Percentiles rank a stretch among this genome's conserved stretches.
These are phyloP conservation scores for Exophiala sp. DNA, from an alignment of 2,329 filamentous ascomycete species.

Conservation along the genomic window DNA sequence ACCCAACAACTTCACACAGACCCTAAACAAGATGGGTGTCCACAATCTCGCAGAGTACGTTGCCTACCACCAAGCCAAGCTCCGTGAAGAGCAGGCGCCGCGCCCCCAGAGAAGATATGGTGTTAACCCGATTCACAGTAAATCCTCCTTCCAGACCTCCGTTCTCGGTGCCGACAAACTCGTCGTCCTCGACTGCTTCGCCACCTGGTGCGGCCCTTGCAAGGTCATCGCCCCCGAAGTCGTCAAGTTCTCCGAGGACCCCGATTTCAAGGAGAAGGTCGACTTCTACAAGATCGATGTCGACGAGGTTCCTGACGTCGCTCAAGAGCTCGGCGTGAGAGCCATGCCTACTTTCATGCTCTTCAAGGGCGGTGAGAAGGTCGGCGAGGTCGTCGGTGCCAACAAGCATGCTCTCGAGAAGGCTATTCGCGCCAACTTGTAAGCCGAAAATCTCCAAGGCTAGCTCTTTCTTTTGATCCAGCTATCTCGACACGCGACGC, in stretches of 20 bases:
- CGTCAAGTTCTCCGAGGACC: constrained; percentile 52
- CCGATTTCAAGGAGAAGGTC: constrained; percentile 55
- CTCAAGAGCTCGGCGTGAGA: constrained; percentile 72
- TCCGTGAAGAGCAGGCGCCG: constrained; percentile 25
- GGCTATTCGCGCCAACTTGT: constrained; percentile 17
- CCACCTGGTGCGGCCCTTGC: constrained; percentile 92
- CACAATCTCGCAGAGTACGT: constrained; percentile 38
- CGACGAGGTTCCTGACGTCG: constrained; percentile 72
- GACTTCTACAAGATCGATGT: constrained; percentile 90
- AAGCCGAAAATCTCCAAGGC: not conserved
- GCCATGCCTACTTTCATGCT: constrained; percentile 91
- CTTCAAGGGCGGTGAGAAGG: constrained; percentile 75
- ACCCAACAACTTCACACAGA: constrained; percentile 42
- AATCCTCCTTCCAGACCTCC: constrained; percentile 56
- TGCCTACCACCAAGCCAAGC: constrained; percentile 29
- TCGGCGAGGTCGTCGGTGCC: constrained; percentile 72
- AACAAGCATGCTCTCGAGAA: constrained; percentile 63
- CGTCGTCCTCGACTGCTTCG: constrained; percentile 82
- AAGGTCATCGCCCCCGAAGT: constrained; percentile 80
- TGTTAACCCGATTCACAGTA: constrained; percentile 44
- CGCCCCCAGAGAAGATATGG: constrained; percentile 23
- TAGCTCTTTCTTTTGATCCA: not conserved
- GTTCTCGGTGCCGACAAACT: constrained; percentile 52
- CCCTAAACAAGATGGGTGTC: constrained; percentile 45
- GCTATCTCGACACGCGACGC: not conserved